phyloP scores from a whole-genome alignment of 805 yeast genomes.

The Kodamaea fukazawae region DNA sequence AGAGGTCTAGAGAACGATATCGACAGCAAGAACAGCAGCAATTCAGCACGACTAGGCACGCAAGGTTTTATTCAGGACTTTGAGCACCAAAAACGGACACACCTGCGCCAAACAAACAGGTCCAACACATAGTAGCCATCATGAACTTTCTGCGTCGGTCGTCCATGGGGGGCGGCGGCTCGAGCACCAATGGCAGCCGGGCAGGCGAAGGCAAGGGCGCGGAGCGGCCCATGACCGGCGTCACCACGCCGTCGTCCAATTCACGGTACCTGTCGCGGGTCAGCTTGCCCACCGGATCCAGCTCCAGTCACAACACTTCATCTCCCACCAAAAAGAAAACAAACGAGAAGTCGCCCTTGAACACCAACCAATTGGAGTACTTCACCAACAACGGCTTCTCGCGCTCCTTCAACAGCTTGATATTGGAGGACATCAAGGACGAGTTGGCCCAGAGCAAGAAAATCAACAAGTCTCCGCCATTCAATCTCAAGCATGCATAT shows the following conservation, averaged over 20 bases:
- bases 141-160: conserved; percentile 6
- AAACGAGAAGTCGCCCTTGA: conserved; percentile 1
- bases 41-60: too few relatives aligned
- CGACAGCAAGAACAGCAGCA: too few relatives aligned
- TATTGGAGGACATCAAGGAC: conserved; percentile 35
- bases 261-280: background rate
- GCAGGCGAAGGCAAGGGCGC: too few relatives aligned
- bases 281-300: background rate
- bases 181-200: too few relatives aligned
- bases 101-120: background rate
- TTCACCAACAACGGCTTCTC: conserved; percentile 41
- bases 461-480: conserved; percentile 42
- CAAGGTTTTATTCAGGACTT: too few relatives aligned
- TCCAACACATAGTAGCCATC: background rate
- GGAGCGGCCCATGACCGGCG: background rate
- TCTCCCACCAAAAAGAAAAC: background rate
- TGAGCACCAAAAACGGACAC: conserved; percentile 1
- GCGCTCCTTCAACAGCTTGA: conserved; percentile 41
- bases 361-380: conserved; percentile 22
- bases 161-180: background rate
- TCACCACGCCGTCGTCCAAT: conserved; percentile 3
- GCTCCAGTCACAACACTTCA: background rate
- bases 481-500: conserved; percentile 33
- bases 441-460: conserved; percentile 18
- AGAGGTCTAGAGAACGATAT: too few relatives aligned